Evolutionary conservation across 2,329 filamentous ascomycete species (phyloP).

Genomic region (Nothopassalora personata): DNA sequence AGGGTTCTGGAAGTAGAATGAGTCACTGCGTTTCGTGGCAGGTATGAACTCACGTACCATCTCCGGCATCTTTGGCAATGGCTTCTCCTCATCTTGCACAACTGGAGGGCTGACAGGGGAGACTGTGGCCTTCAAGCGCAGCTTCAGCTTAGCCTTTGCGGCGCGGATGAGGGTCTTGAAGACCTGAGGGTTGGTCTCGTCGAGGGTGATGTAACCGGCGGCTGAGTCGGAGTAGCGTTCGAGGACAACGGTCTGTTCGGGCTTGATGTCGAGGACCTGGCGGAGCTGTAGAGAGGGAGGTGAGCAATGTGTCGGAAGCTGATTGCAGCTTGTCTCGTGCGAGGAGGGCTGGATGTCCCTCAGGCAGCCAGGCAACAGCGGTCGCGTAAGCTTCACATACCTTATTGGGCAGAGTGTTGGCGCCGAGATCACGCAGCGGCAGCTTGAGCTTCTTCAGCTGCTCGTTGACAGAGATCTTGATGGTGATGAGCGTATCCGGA

Average conservation of each 20-base stretch:
- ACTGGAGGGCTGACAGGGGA: constrained; percentile 17
- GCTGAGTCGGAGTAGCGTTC: constrained; percentile 10
- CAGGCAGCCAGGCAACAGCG: constrained; percentile 2
- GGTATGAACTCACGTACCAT: neutral
- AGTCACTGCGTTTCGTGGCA: constrained; percentile 2
- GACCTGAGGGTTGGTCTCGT: constrained; percentile 69
- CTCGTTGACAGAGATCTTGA: constrained; percentile 79
- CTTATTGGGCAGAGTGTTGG: constrained; percentile 70
- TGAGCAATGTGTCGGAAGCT: constrained; percentile 15
- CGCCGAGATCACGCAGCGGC: constrained; percentile 75
- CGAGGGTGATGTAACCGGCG: constrained; percentile 54
- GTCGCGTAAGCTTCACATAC: constrained; percentile 52
- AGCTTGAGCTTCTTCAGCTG: constrained; percentile 80
- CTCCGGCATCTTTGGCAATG: constrained; percentile 7
- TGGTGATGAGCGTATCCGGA: constrained; percentile 69
- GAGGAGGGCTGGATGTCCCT: neutral
- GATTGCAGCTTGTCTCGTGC: neutral
- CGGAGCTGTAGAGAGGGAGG: constrained; percentile 55
- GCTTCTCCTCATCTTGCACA: constrained; percentile 14
- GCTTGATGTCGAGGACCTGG: constrained; percentile 58
- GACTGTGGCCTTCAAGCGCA: constrained; percentile 63
- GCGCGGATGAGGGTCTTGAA: constrained; percentile 97
- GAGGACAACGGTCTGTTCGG: constrained; percentile 44
- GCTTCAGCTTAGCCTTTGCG: constrained; percentile 96
- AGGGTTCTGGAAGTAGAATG: constrained; percentile 16